Percentiles rank a stretch among this genome's conserved stretches.
Conservation (phyloP, 75 land plant genomes). For the Larix kaempferi region DNA sequence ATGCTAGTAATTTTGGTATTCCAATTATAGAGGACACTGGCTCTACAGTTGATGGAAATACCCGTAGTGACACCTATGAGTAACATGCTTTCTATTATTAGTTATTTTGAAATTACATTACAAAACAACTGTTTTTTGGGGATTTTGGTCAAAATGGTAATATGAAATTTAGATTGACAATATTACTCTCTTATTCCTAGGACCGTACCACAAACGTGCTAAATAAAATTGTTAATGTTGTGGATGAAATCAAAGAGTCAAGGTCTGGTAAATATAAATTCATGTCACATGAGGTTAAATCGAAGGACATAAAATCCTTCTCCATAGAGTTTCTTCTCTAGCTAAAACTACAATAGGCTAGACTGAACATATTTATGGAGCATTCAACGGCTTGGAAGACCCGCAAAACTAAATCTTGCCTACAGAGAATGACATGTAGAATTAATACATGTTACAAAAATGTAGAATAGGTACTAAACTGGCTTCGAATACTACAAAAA, state of each 20-base stretch:
- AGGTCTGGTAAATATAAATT: slow-evolving; percentile 50
- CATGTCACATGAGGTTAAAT: slow-evolving; percentile 54
- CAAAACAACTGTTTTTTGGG: neutral
- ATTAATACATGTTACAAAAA: no score
- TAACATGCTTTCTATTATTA: slow-evolving; percentile 2
- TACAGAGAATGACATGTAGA: no score
- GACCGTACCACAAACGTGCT: slow-evolving; percentile 48
- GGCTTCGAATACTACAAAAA: no score
- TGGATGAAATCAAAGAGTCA: slow-evolving; percentile 48
- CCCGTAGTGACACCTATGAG: slow-evolving; percentile 46
- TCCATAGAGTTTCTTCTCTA: slow-evolving; percentile 69
- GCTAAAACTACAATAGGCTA: no score
- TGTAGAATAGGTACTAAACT: no score
- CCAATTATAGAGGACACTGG: neutral
- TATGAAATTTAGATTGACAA: neutral
- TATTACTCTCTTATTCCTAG: slow-evolving; percentile 22
- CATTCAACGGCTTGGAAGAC: no score
- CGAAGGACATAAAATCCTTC: slow-evolving; percentile 52
- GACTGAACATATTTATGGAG: no score
- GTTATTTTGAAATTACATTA: neutral
- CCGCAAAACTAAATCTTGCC: no score
- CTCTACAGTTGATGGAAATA: neutral
- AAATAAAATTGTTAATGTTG: slow-evolving; percentile 51
- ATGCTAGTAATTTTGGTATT: neutral
- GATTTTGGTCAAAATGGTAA: neutral